Conservation (phyloP, 176 grass and related monocot genomes). For the Triticum turgidum region DNA sequence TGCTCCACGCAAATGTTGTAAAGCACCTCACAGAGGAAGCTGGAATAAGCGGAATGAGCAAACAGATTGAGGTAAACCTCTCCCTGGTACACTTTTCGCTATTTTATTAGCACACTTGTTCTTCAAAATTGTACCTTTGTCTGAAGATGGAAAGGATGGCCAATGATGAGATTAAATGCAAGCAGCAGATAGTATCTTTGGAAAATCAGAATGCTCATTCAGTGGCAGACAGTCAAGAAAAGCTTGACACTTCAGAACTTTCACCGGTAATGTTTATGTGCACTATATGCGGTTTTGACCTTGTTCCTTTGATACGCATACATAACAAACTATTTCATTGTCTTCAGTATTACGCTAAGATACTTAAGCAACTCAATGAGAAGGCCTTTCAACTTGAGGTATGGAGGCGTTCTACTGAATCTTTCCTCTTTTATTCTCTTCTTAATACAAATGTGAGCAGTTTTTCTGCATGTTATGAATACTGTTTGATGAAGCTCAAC, state of each 20-base stretch:
- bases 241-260: slow-evolving; percentile 51
- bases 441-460: neutral
- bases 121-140: neutral
- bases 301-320: slow-evolving; percentile 22
- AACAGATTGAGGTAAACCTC: slow-evolving; percentile 78
- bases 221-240: slow-evolving; percentile 57
- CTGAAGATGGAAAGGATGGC: slow-evolving; percentile 84
- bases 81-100: slow-evolving; percentile 17
- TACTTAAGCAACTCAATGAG: slow-evolving; percentile 89
- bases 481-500: too few species aligned
- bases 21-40: slow-evolving; percentile 81
- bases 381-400: slow-evolving; percentile 98
- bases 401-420: slow-evolving; percentile 9
- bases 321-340: neutral
- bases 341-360: slow-evolving; percentile 72
- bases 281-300: neutral
- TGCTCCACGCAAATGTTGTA: slow-evolving; percentile 81
- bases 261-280: slow-evolving; percentile 55
- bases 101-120: slow-evolving; percentile 32
- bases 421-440: neutral
- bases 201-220: slow-evolving; percentile 76
- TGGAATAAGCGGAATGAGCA: slow-evolving; percentile 56
- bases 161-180: slow-evolving; percentile 79
- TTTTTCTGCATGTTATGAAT: neutral
- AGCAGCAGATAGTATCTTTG: slow-evolving; percentile 79